Evolutionary conservation across 495 filamentous ascomycete species (phyloP).

Genomic region (Neurospora tetrasperma): DNA sequence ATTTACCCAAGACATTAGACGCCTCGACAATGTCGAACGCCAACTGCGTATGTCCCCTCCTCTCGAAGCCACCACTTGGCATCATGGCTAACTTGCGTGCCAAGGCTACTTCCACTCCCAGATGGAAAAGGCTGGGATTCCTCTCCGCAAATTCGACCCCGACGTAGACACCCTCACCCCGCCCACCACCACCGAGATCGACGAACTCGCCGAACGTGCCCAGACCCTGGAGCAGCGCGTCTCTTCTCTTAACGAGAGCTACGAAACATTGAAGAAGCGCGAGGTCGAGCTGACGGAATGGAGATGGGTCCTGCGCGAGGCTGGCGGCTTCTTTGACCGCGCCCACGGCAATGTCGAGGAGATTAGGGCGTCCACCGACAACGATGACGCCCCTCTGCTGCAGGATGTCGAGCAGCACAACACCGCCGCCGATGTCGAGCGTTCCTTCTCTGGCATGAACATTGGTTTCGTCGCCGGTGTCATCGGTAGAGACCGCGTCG

Average conservation of each 20-base stretch:
- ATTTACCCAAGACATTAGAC: conserved; percentile 93
- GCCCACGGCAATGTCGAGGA: conserved; percentile 94
- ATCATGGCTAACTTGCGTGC: conserved; percentile 6
- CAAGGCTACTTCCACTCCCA: conserved; percentile 83
- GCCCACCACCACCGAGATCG: conserved; percentile 85
- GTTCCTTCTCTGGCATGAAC: conserved; percentile 90
- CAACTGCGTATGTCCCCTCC: conserved; percentile 66
- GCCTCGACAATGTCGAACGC: conserved; percentile 94
- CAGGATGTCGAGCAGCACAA: conserved; percentile 79
- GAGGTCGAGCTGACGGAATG: conserved; percentile 96
- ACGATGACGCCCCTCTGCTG: conserved; percentile 74
- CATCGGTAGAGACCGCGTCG: conserved; percentile 85
- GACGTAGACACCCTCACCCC: conserved; percentile 76
- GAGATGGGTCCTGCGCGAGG: conserved; percentile 93
- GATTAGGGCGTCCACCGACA: conserved; percentile 81
- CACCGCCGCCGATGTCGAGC: conserved; percentile 64
- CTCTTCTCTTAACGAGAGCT: conserved; percentile 86
- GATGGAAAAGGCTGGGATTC: conserved; percentile 84
- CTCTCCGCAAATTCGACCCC: conserved; percentile 73
- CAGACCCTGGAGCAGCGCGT: conserved; percentile 88
- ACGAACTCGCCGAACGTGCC: conserved; percentile 83
- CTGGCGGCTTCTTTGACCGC: conserved; percentile 93
- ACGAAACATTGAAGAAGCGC: conserved; percentile 93
- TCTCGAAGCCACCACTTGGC: neutral
- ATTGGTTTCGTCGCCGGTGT: conserved; percentile 99